Evolutionary conservation across 2,329 filamentous ascomycete genomes (phyloP), one percentile per base, ranked within the genome.

Genomic region (Xylaria multiplex): DNA sequence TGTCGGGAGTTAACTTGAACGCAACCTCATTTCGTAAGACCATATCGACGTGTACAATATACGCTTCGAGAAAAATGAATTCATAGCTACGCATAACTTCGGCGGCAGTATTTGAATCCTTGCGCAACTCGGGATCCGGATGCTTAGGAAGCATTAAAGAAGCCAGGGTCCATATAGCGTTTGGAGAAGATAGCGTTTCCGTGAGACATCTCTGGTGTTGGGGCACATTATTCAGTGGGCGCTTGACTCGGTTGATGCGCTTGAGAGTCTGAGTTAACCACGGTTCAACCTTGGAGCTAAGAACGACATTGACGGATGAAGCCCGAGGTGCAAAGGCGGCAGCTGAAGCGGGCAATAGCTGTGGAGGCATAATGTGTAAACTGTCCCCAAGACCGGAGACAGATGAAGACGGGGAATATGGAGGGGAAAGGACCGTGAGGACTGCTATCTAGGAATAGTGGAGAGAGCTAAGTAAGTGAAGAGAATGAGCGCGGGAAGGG

Each of bases 31-130:
- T 96, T 81, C 94, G 91, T 75, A 96, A 89, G 66, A 99, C 95
- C 93, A 98, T 97, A 83, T 99, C 96, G 80, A 99, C 93, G 80
- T 98, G 95, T 68, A 99, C 96, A 74, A 98, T 95, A 79, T 99
- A 99, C 59, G 96, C 96, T 82, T 98, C 94, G 74, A 98, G 84
- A 79, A 97, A 93, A 76, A 97, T 84, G 77, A 97, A 88, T 83
- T 96, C 91, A 81, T 95, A 96, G 86, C 96, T 96, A 86, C 92
- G 93, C 69, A 97, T 83, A 70, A 92, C 92, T 81, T 97, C 93
- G 72, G 95, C 85, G 71, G 97, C 84, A 52, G 92, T 91, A 77
- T 96, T 92, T 58, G 88, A 83, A 77, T 97, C 93, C 80, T 90
- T 90, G 79, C 88, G 89, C 77, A 97, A 86, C 74, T 97, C 92